Conservation (phyloP, 2,329 filamentous ascomycete genomes). For the Aaosphaeria arxii region DNA sequence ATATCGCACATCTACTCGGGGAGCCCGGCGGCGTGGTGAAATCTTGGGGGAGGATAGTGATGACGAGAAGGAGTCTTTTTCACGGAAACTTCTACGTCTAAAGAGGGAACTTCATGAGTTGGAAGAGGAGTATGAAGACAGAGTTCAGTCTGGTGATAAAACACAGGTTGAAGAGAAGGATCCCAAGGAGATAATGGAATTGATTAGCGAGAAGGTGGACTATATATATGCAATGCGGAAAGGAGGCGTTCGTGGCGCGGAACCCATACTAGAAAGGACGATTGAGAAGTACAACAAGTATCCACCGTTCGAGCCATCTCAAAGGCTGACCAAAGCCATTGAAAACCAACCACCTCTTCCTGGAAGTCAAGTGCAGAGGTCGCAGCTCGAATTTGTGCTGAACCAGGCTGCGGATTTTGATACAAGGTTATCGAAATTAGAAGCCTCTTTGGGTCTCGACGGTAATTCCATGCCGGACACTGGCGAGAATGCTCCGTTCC, state of each 20-base stretch:
- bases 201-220: conserved; percentile 68
- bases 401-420: conserved; percentile 87
- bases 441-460: conserved; percentile 76
- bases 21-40: conserved; percentile 62
- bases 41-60: conserved; percentile 70
- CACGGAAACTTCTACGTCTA: conserved; percentile 76
- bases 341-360: conserved; percentile 29
- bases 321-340: conserved; percentile 24
- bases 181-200: conserved; percentile 60
- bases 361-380: conserved; percentile 29
- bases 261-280: conserved; percentile 33
- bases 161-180: conserved; percentile 37
- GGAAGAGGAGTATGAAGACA: conserved; percentile 56
- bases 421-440: conserved; percentile 71
- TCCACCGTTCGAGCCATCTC: conserved; percentile 22
- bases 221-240: conserved; percentile 51
- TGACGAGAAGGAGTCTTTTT: conserved; percentile 64
- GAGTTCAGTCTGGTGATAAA: conserved; percentile 42
- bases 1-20: conserved; percentile 72
- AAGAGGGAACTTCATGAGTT: conserved; percentile 73
- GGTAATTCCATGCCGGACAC: conserved; percentile 64
- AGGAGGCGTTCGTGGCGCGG: conserved; percentile 32
- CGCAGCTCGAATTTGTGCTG: conserved; percentile 57
- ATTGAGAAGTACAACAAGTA: conserved; percentile 34
- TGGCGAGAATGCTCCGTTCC: conserved; percentile 49